phyloP scores from a whole-genome alignment of 148 eudicot species.

The Cornus suecica region DNA sequence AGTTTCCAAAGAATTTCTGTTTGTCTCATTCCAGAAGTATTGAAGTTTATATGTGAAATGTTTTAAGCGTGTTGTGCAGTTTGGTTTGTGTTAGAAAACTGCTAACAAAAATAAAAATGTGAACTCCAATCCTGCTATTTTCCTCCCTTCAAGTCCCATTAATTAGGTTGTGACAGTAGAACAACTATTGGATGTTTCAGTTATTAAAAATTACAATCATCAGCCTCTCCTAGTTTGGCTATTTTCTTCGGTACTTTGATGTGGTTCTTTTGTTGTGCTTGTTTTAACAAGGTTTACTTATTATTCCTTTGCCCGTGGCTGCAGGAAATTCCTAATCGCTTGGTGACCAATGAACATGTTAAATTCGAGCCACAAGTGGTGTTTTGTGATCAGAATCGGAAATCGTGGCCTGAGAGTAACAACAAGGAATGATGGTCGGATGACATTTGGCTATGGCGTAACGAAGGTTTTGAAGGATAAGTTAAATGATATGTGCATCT shows the following conservation, averaged over 20 bases:
- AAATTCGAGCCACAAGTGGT: constrained; percentile 4
- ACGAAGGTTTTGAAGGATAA: background rate
- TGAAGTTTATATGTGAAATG: too few relatives aligned
- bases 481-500: background rate
- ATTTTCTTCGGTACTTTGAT: background rate
- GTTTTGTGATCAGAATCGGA: background rate
- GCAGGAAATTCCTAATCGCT: constrained; percentile 10
- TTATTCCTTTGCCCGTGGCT: background rate
- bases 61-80: too few relatives aligned
- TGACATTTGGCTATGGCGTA: background rate
- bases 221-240: background rate
- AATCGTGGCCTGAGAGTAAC: constrained; percentile 3
- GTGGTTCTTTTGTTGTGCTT: background rate
- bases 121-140: too few relatives aligned
- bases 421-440: background rate
- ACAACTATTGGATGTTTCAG: background rate
- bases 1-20: too few relatives aligned
- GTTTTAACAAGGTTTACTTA: background rate
- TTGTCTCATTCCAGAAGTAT: too few relatives aligned
- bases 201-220: background rate
- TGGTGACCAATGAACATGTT: background rate
- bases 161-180: too few relatives aligned
- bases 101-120: too few relatives aligned
- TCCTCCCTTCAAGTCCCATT: too few relatives aligned
- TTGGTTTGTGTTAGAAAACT: too few relatives aligned